These are phyloP conservation scores for Aegilops umbellulata DNA, from an alignment of 176 grass and related monocot genomes.

Conservation along the genomic window DNA sequence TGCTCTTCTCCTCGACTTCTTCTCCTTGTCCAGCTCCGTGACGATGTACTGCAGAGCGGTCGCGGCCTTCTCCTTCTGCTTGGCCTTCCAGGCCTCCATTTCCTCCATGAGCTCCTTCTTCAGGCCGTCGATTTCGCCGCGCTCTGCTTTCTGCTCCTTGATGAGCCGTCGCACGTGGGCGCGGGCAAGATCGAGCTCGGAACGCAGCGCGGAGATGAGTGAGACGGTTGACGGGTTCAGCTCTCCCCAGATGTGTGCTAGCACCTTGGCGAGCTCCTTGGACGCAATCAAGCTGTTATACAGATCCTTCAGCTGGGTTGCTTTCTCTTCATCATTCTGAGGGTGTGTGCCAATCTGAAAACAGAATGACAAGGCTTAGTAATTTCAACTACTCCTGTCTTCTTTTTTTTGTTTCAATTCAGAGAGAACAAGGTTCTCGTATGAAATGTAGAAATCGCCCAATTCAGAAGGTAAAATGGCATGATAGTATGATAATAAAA, in stretches of 20 bases:
- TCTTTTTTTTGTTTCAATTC: background rate
- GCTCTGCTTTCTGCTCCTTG: conserved; percentile 36
- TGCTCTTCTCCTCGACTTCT: conserved; percentile 65
- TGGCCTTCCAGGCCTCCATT: conserved; percentile 59
- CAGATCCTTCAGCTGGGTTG: conserved; percentile 48
- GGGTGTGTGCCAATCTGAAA: conserved; percentile 38
- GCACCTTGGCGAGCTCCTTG: conserved; percentile 76
- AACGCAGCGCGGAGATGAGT: conserved; percentile 62
- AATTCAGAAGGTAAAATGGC: background rate
- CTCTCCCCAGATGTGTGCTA: conserved; percentile 58
- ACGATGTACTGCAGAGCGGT: conserved; percentile 40
- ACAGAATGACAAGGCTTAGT: background rate
- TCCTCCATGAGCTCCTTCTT: conserved; percentile 32
- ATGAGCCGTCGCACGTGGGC: conserved; percentile 52
- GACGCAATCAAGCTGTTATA: conserved; percentile 59
- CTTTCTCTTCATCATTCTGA: conserved; percentile 26
- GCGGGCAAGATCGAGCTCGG: conserved; percentile 56
- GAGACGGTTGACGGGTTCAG: conserved; percentile 48
- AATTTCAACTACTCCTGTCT: background rate
- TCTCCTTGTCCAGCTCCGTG: conserved; percentile 60
- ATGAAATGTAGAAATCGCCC: background rate
- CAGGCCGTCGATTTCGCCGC: background rate
- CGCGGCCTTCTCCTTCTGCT: conserved; percentile 58
- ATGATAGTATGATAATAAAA: background rate
- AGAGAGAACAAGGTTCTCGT: background rate